phyloP scores from a whole-genome alignment of 345 rosid genomes.

The Pelargonium nanum region DNA sequence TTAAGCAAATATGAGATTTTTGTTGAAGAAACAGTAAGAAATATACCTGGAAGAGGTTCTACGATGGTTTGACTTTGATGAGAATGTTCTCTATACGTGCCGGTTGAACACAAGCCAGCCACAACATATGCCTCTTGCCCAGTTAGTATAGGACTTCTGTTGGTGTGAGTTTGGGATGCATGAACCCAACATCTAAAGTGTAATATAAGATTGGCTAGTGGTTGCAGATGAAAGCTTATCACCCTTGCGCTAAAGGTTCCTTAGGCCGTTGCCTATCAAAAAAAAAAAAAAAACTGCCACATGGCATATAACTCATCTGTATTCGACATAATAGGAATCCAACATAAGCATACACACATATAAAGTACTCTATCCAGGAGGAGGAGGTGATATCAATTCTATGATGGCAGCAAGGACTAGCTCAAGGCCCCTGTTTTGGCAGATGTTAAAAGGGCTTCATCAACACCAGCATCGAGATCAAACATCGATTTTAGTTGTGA shows the following conservation, averaged over 20 bases:
- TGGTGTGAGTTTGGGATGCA: slow-evolving; percentile 27
- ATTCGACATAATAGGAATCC: slow-evolving; percentile 26
- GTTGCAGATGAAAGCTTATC: slow-evolving; percentile 25
- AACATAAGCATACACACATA: slow-evolving; percentile 25
- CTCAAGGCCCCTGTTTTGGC: slow-evolving; percentile 32
- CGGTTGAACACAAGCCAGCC: slow-evolving; percentile 26
- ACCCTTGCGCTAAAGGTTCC: slow-evolving; percentile 17
- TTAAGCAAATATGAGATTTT: too few relatives aligned
- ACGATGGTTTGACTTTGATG: slow-evolving; percentile 13
- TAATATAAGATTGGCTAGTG: slow-evolving; percentile 20
- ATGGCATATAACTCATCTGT: slow-evolving; percentile 26
- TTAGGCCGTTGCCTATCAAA: too few relatives aligned
- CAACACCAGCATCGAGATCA: slow-evolving; percentile 25
- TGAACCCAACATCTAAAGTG: slow-evolving; percentile 21
- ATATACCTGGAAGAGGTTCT: slow-evolving; percentile 25
- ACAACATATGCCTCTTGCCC: slow-evolving; percentile 29
- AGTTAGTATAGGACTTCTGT: slow-evolving; percentile 24
- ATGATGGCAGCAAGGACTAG: slow-evolving; percentile 24
- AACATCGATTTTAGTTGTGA: slow-evolving; percentile 29
- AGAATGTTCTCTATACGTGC: slow-evolving; percentile 29
- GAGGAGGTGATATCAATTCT: slow-evolving; percentile 27
- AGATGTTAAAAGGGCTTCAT: slow-evolving; percentile 26
- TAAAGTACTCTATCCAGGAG: slow-evolving; percentile 18
- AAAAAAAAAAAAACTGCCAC: slow-evolving; percentile 22
- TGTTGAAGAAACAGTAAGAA: too few relatives aligned